Conservation (phyloP, 371 early-diverging fungal genomes). For the Mortierella sp. region DNA sequence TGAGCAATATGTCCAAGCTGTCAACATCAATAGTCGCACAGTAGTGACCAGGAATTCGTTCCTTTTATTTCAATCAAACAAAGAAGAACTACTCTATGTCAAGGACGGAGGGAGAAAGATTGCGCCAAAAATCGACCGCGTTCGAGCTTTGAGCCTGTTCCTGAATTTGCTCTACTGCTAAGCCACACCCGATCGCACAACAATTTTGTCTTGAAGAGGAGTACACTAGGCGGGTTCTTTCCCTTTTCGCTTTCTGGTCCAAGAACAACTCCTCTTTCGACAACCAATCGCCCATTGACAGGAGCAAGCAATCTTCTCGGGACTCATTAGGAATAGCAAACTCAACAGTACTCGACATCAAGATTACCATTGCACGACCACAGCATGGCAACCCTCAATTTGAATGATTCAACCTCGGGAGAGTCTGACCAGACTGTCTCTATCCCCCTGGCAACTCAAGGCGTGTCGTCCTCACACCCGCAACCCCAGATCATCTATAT, state of each 20-base stretch:
- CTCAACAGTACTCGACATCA: neutral
- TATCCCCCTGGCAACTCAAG: slow-evolving; percentile 21
- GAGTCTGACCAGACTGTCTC: neutral
- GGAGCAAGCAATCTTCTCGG: neutral
- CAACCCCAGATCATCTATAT: slow-evolving; percentile 45
- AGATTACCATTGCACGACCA: no score
- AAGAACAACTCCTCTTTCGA: neutral
- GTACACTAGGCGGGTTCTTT: neutral
- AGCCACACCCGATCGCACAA: neutral
- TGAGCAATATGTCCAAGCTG: no score
- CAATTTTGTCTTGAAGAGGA: neutral
- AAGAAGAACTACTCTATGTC: no score
- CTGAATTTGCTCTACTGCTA: neutral
- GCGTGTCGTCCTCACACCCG: slow-evolving; percentile 23
- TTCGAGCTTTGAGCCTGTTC: neutral
- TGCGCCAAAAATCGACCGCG: no score
- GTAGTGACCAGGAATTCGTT: no score
- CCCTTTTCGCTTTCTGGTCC: neutral
- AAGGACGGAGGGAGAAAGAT: no score
- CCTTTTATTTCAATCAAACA: no score
- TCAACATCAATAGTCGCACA: no score
- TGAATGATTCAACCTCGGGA: neutral
- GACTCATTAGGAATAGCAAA: neutral
- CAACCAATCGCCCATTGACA: neutral
- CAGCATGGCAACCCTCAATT: slow-evolving; percentile 11